Conservation (phyloP, 2,329 filamentous ascomycete genomes). For the Orbilia ellipsospora region DNA sequence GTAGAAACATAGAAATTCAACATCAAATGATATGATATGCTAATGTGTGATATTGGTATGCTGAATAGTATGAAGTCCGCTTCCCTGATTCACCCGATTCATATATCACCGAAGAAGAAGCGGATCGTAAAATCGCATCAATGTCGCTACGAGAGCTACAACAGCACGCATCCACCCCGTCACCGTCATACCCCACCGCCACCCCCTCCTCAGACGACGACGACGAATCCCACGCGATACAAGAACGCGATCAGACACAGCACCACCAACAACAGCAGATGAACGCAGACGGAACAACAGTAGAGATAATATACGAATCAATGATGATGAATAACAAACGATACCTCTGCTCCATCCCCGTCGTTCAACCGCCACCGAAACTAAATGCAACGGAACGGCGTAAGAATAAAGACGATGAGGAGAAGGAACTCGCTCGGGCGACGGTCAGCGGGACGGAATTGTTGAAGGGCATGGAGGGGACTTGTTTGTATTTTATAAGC, state of each 20-base stretch:
- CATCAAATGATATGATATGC: too few relatives aligned
- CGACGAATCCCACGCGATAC: slow-evolving; percentile 12
- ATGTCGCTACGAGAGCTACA: slow-evolving; percentile 59
- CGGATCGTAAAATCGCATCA: slow-evolving; percentile 70
- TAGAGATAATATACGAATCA: slow-evolving; percentile 71
- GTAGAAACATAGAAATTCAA: too few relatives aligned
- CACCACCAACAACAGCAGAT: slow-evolving; percentile 46
- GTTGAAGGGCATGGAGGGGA: slow-evolving; percentile 78
- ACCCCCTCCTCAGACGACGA: not conserved
- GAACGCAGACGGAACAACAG: slow-evolving; percentile 56
- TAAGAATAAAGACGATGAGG: slow-evolving; percentile 77
- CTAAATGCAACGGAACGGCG: slow-evolving; percentile 75
- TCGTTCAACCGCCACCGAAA: slow-evolving; percentile 69
- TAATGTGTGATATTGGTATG: not conserved
- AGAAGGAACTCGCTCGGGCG: slow-evolving; percentile 81
- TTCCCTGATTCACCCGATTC: slow-evolving; percentile 72
- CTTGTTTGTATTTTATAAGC: slow-evolving; percentile 74
- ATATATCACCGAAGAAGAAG: slow-evolving; percentile 77
- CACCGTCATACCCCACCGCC: slow-evolving; percentile 25
- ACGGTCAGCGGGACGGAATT: slow-evolving; percentile 83
- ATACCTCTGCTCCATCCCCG: slow-evolving; percentile 87
- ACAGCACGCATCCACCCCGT: slow-evolving; percentile 57
- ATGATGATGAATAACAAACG: slow-evolving; percentile 76
- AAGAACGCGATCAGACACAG: slow-evolving; percentile 8
- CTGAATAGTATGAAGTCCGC: slow-evolving; percentile 76